A percentile compares a stretch with the other conserved stretches of the same genome.
These are phyloP conservation scores for Fusarium sp. DNA, from an alignment of 2,329 filamentous ascomycete genomes.

Conservation along the genomic window DNA sequence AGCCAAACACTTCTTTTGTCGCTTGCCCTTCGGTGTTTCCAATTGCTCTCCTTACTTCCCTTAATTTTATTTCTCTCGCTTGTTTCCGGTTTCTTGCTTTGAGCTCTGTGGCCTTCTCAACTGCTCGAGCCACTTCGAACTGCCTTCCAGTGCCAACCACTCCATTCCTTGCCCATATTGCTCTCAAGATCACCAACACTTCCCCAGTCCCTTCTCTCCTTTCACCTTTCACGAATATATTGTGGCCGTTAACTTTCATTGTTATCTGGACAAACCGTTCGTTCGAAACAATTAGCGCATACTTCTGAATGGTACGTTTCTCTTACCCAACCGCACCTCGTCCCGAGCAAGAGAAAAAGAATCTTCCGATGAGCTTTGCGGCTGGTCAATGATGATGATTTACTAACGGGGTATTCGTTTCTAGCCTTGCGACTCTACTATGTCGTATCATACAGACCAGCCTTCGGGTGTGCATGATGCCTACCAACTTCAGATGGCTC, in stretches of 20 bases:
- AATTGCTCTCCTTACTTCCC: not conserved
- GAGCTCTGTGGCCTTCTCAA: not conserved
- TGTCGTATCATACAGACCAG: constrained; percentile 6
- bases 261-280: constrained; percentile 1
- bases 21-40: not conserved
- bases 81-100: not conserved
- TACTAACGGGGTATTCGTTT: constrained; percentile 13
- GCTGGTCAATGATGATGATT: not conserved
- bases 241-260: not conserved
- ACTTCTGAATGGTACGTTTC: constrained; percentile 25
- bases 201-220: not conserved
- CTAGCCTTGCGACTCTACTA: constrained; percentile 2
- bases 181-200: not conserved
- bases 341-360: not conserved
- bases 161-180: too few species aligned
- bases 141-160: too few species aligned
- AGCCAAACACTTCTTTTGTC: not conserved
- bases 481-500: constrained; percentile 7
- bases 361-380: not conserved
- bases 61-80: not conserved
- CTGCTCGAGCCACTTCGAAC: too few species aligned
- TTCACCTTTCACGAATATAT: too few species aligned
- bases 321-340: not conserved
- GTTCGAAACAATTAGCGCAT: not conserved
- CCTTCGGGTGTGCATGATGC: constrained; percentile 1